Percentiles rank a stretch among this genome's conserved stretches.
These are phyloP conservation scores for Protea cynaroides DNA, from an alignment of 164 flowering plant genomes.

Conservation along the genomic window DNA sequence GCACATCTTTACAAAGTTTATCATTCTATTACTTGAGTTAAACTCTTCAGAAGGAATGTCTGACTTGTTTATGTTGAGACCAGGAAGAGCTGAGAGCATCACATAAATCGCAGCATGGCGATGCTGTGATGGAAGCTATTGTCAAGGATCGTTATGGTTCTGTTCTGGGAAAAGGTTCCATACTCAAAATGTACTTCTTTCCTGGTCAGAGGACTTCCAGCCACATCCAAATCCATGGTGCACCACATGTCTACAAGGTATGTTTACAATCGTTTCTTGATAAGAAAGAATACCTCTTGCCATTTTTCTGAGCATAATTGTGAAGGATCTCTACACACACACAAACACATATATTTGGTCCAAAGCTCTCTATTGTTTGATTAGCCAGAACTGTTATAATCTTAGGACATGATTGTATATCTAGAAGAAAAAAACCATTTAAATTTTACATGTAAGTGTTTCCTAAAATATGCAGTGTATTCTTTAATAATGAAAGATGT, in stretches of 20 bases:
- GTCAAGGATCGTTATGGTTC: conserved; percentile 87
- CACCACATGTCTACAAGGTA: conserved; percentile 94
- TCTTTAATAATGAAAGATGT: too few species aligned
- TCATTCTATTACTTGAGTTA: background rate
- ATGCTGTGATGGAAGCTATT: conserved; percentile 91
- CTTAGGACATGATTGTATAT: too few species aligned
- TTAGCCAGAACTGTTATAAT: too few species aligned
- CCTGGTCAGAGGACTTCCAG: conserved; percentile 96
- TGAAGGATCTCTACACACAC: too few species aligned
- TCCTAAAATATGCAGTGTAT: too few species aligned
- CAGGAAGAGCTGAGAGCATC: conserved; percentile 86
- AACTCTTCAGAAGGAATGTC: background rate
- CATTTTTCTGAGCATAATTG: too few species aligned
- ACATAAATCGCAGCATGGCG: conserved; percentile 82
- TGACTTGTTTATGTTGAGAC: conserved; percentile 15
- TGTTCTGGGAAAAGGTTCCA: conserved; percentile 86
- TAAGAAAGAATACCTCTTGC: too few species aligned
- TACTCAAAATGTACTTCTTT: conserved; percentile 93
- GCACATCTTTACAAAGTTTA: background rate
- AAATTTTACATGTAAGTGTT: too few species aligned
- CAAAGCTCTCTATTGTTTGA: too few species aligned
- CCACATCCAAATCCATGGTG: conserved; percentile 79
- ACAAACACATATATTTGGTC: too few species aligned
- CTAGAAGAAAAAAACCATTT: too few species aligned
- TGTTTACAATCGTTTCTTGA: background rate